Conservation (phyloP, 306 rosid genomes). For the Lathyrus tuberosus region DNA sequence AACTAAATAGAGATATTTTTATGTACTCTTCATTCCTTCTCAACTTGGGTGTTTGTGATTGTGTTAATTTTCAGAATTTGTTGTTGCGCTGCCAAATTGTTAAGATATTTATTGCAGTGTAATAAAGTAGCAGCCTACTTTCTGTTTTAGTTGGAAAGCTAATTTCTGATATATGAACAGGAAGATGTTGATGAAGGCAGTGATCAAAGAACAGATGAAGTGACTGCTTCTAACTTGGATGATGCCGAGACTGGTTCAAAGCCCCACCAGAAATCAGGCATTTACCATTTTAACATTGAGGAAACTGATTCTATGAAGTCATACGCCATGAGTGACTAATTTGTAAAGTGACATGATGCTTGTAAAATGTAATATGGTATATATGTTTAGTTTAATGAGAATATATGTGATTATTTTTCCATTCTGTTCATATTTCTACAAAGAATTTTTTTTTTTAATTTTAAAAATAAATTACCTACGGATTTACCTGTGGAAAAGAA, state of each 20-base stretch:
- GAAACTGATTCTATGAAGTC: conserved; percentile 79
- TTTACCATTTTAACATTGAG: conserved; percentile 68
- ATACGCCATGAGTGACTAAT: no score
- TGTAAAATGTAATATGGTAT: no score
- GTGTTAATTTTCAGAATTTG: not conserved
- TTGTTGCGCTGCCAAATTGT: conserved; percentile 9
- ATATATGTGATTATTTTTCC: no score
- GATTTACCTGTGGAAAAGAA: no score
- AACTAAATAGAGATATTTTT: not conserved
- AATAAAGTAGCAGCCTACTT: not conserved
- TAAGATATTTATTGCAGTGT: no score
- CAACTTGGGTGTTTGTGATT: conserved; percentile 3
- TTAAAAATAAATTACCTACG: no score
- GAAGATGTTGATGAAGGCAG: conserved; percentile 43
- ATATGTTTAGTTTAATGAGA: no score
- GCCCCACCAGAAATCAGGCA: conserved; percentile 53
- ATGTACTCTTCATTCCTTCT: not conserved
- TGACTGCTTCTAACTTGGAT: conserved; percentile 36
- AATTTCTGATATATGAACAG: no score
- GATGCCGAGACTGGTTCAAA: conserved; percentile 39
- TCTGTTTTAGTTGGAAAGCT: conserved; percentile 37
- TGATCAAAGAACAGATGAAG: conserved; percentile 50
- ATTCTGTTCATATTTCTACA: no score
- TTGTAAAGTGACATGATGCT: no score
- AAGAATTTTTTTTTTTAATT: no score